Conservation (phyloP, 345 rosid species). For the Euphorbia tirucalli region DNA sequence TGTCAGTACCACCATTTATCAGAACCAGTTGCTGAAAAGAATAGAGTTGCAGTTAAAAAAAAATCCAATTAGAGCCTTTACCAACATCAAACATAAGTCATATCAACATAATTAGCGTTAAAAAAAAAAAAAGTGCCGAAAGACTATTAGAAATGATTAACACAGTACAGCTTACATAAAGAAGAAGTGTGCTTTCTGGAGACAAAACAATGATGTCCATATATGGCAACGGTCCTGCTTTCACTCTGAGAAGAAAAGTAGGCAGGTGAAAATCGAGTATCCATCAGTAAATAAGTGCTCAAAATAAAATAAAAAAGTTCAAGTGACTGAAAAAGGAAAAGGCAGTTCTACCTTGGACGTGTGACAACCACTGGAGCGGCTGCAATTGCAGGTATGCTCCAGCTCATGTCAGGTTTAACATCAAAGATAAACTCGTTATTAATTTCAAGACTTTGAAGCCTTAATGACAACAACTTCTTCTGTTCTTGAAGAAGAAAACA, state of each 20-base stretch:
- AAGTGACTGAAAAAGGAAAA: constrained; percentile 8
- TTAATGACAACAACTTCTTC: constrained; percentile 73
- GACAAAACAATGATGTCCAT: constrained; percentile 73
- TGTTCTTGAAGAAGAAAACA: constrained; percentile 90
- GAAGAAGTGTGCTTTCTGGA: constrained; percentile 72
- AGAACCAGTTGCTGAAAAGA: background rate
- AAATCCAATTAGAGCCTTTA: no score
- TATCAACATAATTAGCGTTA: background rate
- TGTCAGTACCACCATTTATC: background rate
- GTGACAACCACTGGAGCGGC: constrained; percentile 86
- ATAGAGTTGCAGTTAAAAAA: no score
- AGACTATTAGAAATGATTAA: background rate
- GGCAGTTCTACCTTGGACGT: constrained; percentile 60
- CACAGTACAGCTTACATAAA: constrained; percentile 61
- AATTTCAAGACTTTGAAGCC: constrained; percentile 79
- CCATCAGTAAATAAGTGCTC: background rate
- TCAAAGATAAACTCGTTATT: constrained; percentile 69
- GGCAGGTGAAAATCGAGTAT: constrained; percentile 5
- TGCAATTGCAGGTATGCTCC: constrained; percentile 85
- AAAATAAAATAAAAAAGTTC: constrained; percentile 8
- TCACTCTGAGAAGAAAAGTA: constrained; percentile 50
- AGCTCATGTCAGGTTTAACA: constrained; percentile 79
- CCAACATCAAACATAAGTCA: no score
- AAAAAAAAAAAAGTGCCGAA: constrained; percentile 8
- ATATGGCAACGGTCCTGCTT: constrained; percentile 60